Evolutionary conservation across 2,329 filamentous ascomycete genomes (phyloP).

Genomic region (Calonectria leucothoes): DNA sequence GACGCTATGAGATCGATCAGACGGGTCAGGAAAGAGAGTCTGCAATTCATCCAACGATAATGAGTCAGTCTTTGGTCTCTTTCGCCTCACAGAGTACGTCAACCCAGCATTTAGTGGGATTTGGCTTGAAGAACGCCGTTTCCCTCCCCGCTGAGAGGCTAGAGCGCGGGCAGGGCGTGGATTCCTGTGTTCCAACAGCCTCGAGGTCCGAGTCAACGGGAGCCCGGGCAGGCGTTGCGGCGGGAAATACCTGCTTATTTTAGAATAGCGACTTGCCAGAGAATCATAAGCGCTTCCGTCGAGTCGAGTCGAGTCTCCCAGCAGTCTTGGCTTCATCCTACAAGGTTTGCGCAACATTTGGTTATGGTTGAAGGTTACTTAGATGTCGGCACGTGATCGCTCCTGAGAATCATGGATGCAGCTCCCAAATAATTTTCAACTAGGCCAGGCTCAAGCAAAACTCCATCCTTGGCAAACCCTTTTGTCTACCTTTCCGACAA

Average conservation of each 20-base stretch:
- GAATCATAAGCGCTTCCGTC: no score
- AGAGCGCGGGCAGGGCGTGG: neutral
- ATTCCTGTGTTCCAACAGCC: neutral
- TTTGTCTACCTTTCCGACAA: neutral
- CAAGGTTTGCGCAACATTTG: neutral
- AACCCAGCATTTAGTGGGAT: neutral
- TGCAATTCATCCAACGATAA: neutral
- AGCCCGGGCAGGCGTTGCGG: neutral
- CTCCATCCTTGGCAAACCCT: neutral
- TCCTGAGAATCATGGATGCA: neutral
- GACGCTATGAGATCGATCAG: neutral
- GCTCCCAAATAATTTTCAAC: neutral
- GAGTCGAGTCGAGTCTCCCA: neutral
- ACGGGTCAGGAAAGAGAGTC: neutral
- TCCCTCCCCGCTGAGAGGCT: neutral
- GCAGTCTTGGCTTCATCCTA: neutral
- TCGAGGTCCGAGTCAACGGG: neutral
- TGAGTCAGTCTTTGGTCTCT: neutral
- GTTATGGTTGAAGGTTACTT: neutral
- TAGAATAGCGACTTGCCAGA: no score
- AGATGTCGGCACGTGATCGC: neutral
- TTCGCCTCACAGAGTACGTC: neutral
- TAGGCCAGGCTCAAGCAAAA: neutral
- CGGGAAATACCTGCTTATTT: no score
- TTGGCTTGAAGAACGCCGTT: neutral